These are phyloP conservation scores for Mucor piriformis DNA, from an alignment of 371 early-diverging fungal species.

Conservation along the genomic window DNA sequence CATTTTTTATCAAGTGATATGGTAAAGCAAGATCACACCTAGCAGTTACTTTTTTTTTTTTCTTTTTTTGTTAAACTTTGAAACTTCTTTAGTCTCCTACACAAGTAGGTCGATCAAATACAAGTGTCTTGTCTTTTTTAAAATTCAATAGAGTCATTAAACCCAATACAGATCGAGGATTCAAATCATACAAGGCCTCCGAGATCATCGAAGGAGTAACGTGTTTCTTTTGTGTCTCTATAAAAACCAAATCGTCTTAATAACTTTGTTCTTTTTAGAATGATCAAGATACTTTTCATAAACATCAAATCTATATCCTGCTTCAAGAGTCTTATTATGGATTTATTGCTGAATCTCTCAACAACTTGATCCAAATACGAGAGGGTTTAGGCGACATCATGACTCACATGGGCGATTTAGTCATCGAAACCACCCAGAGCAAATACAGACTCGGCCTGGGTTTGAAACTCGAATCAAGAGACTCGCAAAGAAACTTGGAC, in stretches of 20 bases:
- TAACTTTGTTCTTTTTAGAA: constrained; percentile 24
- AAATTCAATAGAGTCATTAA: constrained; percentile 56
- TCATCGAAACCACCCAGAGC: constrained; percentile 64
- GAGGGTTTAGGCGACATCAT: constrained; percentile 55
- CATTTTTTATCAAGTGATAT: constrained; percentile 65
- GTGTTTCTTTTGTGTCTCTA: neutral
- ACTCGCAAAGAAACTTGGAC: constrained; percentile 55
- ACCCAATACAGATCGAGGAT: constrained; percentile 54
- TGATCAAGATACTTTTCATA: constrained; percentile 62
- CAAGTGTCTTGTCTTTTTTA: constrained; percentile 50
- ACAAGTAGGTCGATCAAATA: constrained; percentile 35
- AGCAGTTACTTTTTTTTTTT: neutral
- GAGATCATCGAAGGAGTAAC: constrained; percentile 62
- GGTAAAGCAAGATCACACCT: constrained; percentile 38
- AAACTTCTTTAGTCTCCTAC: constrained; percentile 42
- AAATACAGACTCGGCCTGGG: constrained; percentile 63
- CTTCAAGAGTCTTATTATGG: constrained; percentile 59
- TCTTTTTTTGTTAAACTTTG: neutral
- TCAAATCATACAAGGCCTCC: constrained; percentile 56
- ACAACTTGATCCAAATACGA: constrained; percentile 49
- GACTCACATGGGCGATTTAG: constrained; percentile 58
- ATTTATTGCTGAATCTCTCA: constrained; percentile 49
- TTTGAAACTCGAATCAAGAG: constrained; percentile 45
- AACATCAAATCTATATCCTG: constrained; percentile 59
- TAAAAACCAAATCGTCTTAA: neutral